Base-by-base conservation (phyloP, 805 yeast species). In the Metschnikowia peoriensis region DNA sequence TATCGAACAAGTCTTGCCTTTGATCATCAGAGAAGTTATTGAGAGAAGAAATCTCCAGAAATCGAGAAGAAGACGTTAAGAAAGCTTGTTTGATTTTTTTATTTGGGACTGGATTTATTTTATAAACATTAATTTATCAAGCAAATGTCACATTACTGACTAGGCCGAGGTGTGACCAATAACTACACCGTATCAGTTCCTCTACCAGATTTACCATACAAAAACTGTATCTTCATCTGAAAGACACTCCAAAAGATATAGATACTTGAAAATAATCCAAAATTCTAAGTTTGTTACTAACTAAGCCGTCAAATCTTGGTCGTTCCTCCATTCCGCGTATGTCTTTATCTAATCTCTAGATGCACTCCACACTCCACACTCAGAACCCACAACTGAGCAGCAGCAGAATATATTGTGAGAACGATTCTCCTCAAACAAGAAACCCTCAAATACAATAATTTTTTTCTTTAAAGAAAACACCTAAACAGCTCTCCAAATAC, bases 11-110 rank as follows among this genome's bases (percentile, higher is more conserved):
- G 73, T 82, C 1, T 53, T 86, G 45, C 77, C 85, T 3, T 62
- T 85, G 51, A 68, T 85, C 67, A 72, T 86, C 1, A 66, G 88
- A 53, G 91, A 86, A 57, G 70, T 83, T 32, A 74, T 81, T 0
- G 89, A 84, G 62, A 70, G 77, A 42, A 64, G 58, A 55, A 59
- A 46, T 43, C 47, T 63, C n/a, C 61, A 57, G 43, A 57, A 53
- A 46, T 42, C 46, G 22, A 51, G 58, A 42, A 56, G 43, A 29
- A 44, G 52, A 27, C 28, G 49, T 12, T 39, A 38, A 32, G 6
- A n/a, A 4, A 11, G 10, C 2, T 16, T 14, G 40, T n/a, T 16
- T n/a, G 15, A 10, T 2, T 3, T 32, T 32, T 32, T 4, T 32
- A 32, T 10, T 32, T 9, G 14, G 35, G 10, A 10, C 35, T 10